phyloP scores from a whole-genome alignment of 176 grass and related monocot species.

The Oryza coarctata region DNA sequence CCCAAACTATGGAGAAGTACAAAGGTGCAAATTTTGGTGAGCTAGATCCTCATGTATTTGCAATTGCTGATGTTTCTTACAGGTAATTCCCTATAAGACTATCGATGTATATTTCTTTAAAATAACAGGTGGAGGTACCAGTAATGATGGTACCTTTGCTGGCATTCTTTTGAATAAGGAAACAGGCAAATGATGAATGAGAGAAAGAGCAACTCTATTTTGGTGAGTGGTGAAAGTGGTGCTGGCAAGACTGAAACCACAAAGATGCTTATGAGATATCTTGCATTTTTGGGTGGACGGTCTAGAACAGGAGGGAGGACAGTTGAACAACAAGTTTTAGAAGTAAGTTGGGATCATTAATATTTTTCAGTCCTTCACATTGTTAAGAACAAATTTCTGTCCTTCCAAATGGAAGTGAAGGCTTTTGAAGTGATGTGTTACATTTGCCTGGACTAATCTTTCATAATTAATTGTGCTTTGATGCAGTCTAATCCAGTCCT shows the following conservation, averaged over 20 bases:
- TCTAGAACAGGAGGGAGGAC: slow-evolving; percentile 76
- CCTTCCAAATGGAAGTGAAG: slow-evolving; percentile 4
- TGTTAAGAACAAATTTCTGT: slow-evolving; percentile 6
- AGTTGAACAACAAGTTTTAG: slow-evolving; percentile 96
- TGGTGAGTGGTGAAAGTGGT: slow-evolving; percentile 99
- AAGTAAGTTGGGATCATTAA: slow-evolving; percentile 52
- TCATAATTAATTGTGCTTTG: slow-evolving; percentile 25
- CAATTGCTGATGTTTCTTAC: slow-evolving; percentile 86
- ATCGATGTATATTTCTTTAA: slow-evolving; percentile 34
- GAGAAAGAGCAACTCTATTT: slow-evolving; percentile 82
- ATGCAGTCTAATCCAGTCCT: slow-evolving; percentile 93
- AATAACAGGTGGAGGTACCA: slow-evolving; percentile 11
- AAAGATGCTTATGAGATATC: slow-evolving; percentile 95
- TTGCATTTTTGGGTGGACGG: slow-evolving; percentile 83
- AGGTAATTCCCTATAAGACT: slow-evolving; percentile 65
- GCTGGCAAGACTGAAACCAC: slow-evolving; percentile 99
- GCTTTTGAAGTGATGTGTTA: slow-evolving; percentile 2
- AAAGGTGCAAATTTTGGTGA: slow-evolving; percentile 76
- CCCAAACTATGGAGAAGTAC: slow-evolving; percentile 70
- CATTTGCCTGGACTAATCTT: slow-evolving; percentile 21
- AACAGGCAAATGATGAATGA: slow-evolving; percentile 98
- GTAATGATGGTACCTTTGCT: slow-evolving; percentile 48
- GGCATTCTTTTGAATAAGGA: slow-evolving; percentile 51
- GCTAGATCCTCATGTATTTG: slow-evolving; percentile 91
- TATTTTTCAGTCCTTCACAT: slow-evolving; percentile 15